phyloP scores from a whole-genome alignment of 1,284 basidiomycete genomes.

The Lentinus polychrous region DNA sequence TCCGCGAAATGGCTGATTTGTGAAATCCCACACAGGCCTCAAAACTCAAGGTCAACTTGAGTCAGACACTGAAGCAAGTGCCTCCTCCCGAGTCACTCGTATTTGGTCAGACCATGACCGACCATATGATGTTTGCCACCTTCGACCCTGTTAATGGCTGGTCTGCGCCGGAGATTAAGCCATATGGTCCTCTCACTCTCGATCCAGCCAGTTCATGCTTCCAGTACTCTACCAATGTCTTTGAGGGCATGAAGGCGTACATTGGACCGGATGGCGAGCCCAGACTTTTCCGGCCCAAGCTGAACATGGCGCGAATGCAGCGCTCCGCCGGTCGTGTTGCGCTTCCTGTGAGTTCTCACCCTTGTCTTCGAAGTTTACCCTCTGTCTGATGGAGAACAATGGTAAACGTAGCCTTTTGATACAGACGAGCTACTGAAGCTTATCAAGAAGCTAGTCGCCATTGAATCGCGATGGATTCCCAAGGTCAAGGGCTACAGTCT shows the following conservation, averaged over 20 bases:
- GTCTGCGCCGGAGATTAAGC: slow-evolving; percentile 76
- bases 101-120: slow-evolving; percentile 35
- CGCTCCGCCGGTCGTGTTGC: slow-evolving; percentile 55
- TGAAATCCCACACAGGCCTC: slow-evolving; percentile 10
- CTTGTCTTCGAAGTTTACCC: neutral
- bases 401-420: slow-evolving; percentile 48
- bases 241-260: slow-evolving; percentile 93
- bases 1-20: neutral
- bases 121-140: slow-evolving; percentile 76
- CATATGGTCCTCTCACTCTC: slow-evolving; percentile 59
- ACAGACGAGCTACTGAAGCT: slow-evolving; percentile 54
- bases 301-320: slow-evolving; percentile 76
- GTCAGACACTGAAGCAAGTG: slow-evolving; percentile 11
- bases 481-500: slow-evolving; percentile 59
- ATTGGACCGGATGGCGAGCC: slow-evolving; percentile 55
- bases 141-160: slow-evolving; percentile 68
- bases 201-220: slow-evolving; percentile 73
- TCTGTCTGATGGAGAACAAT: neutral
- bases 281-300: slow-evolving; percentile 71
- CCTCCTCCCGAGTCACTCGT: slow-evolving; percentile 13
- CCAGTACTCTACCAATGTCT: slow-evolving; percentile 74
- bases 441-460: slow-evolving; percentile 60
- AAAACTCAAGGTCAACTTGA: slow-evolving; percentile 10
- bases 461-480: slow-evolving; percentile 78
- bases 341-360: slow-evolving; percentile 43